phyloP scores from a whole-genome alignment of 208 protist genomes.

The Trypanosoma melophagium region DNA sequence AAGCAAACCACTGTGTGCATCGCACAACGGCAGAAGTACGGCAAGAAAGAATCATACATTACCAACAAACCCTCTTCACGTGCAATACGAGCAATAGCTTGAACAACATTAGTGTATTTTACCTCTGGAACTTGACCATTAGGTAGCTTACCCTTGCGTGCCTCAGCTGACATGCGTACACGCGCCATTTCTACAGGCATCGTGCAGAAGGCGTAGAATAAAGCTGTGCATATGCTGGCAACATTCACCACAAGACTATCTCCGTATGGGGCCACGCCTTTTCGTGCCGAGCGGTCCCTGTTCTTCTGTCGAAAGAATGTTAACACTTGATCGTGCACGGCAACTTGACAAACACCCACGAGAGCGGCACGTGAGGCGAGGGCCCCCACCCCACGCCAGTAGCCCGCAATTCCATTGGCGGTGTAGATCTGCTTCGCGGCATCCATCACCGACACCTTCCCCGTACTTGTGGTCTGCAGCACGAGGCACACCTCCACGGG shows the following conservation, averaged over 20 bases:
- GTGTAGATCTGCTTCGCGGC: constrained; percentile 47
- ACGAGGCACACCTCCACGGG: constrained; percentile 91
- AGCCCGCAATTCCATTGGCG: constrained; percentile 59
- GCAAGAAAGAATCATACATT: constrained; percentile 86
- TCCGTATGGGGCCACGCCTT: constrained; percentile 24
- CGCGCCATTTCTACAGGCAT: constrained; percentile 91
- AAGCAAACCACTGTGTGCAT: constrained; percentile 90
- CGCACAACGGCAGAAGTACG: constrained; percentile 88
- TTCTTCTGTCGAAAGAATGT: constrained; percentile 67
- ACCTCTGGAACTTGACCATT: constrained; percentile 14
- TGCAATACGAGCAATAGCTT: constrained; percentile 74
- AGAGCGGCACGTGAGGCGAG: constrained; percentile 80
- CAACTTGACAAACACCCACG: constrained; percentile 89
- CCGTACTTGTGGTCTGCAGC: constrained; percentile 80
- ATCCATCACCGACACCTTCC: constrained; percentile 51
- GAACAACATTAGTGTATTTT: constrained; percentile 74
- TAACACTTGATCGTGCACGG: constrained; percentile 91
- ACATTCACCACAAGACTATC: constrained; percentile 83
- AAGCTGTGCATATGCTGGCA: constrained; percentile 73
- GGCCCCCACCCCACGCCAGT: constrained; percentile 85
- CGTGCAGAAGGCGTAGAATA: constrained; percentile 85
- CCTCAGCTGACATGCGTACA: constrained; percentile 88
- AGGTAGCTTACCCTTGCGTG: constrained; percentile 37
- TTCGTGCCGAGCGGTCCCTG: constrained; percentile 14
- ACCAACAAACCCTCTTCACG: constrained; percentile 75